These are phyloP conservation scores for Stachybotrys chlorohalonatus DNA, from an alignment of 2,329 filamentous ascomycete species.

Conservation along the genomic window DNA sequence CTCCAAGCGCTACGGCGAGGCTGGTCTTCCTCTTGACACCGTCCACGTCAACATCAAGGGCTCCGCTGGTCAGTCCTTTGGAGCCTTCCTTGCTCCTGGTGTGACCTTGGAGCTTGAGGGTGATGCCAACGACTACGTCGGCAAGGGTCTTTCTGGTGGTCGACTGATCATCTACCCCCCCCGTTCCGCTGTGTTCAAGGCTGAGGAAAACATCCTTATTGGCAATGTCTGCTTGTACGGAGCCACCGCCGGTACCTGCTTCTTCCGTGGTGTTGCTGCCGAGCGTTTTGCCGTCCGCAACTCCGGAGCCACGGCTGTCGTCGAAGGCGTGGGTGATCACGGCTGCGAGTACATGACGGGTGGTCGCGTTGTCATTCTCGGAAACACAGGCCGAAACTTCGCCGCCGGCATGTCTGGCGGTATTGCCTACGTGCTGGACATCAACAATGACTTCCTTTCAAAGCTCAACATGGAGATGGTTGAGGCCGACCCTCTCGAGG, in stretches of 20 bases:
- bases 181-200: conserved; percentile 83
- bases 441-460: conserved; percentile 77
- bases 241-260: conserved; percentile 82
- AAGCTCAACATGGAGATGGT: conserved; percentile 99
- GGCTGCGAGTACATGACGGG: conserved; percentile 99
- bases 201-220: conserved; percentile 89
- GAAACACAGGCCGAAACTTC: conserved; percentile 89
- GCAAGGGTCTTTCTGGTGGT: conserved; percentile 90
- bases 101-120: conserved; percentile 92
- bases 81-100: conserved; percentile 86
- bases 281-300: conserved; percentile 96
- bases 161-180: conserved; percentile 90
- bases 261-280: conserved; percentile 93
- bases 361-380: conserved; percentile 79
- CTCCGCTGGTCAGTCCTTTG: conserved; percentile 93
- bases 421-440: conserved; percentile 90
- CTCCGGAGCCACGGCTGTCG: conserved; percentile 90
- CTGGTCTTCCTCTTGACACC: conserved; percentile 81
- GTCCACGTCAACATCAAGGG: conserved; percentile 96
- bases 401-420: conserved; percentile 97
- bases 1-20: conserved; percentile 83
- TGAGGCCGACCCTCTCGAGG: conserved; percentile 74
- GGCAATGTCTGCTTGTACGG: conserved; percentile 95
- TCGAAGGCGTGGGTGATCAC: conserved; percentile 93
- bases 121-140: conserved; percentile 93